phyloP scores from a whole-genome alignment of 352 stramenopile species.

The Globisporangium splendens region DNA sequence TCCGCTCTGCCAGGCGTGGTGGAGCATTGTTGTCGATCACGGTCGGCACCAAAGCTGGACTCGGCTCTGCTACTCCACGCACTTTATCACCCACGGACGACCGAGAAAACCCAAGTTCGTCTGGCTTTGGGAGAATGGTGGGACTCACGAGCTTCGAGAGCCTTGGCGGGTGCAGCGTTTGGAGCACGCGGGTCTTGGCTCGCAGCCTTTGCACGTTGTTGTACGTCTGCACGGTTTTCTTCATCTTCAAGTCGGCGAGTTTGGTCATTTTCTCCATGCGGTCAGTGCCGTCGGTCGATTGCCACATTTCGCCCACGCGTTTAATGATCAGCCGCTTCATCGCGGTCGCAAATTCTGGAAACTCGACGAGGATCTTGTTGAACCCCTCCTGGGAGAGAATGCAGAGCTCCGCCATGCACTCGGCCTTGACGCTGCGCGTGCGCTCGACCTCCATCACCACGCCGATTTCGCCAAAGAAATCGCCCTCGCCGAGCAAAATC shows the following conservation, averaged over 20 bases:
- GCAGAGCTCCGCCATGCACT: constrained; percentile 65
- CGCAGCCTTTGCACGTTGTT: constrained; percentile 44
- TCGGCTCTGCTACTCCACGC: background rate
- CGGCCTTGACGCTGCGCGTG: constrained; percentile 56
- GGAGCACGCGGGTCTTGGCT: constrained; percentile 23
- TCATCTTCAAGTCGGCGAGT: constrained; percentile 61
- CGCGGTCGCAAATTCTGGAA: constrained; percentile 60
- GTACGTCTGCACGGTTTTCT: constrained; percentile 45
- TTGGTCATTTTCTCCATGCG: constrained; percentile 65
- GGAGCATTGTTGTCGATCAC: background rate
- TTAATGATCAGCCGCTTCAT: constrained; percentile 77
- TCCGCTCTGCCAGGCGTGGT: background rate
- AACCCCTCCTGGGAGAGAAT: constrained; percentile 58
- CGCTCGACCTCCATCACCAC: constrained; percentile 68
- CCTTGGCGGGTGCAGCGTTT: constrained; percentile 1
- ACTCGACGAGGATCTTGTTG: constrained; percentile 68
- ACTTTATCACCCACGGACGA: background rate
- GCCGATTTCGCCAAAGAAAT: constrained; percentile 67
- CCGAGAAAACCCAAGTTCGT: too few species aligned
- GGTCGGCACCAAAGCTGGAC: constrained; percentile 1
- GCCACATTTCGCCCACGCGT: constrained; percentile 61
- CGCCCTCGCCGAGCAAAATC: constrained; percentile 34
- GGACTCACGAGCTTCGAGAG: too few species aligned
- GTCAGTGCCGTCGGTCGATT: constrained; percentile 25
- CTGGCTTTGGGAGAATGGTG: too few species aligned